Base-by-base conservation (phyloP, 352 stramenopile species). In the Phytophthora megakarya region DNA sequence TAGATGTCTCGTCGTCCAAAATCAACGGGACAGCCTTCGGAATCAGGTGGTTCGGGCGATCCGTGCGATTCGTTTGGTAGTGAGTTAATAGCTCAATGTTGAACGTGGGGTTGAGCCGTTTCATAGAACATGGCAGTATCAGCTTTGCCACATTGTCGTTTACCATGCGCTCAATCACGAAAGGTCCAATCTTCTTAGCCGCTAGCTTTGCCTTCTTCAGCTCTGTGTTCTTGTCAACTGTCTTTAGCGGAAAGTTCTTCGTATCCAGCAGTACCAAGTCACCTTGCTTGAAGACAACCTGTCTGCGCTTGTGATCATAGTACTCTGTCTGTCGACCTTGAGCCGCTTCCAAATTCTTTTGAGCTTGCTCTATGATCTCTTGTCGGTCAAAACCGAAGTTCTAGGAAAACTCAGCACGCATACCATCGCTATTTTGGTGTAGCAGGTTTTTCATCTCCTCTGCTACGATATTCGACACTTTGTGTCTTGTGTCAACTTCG, bases 51-150 rank as follows among this genome's bases (percentile, higher is more conserved):
- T n/a, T n/a, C n/a, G n/a, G n/a, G n/a, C n/a, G n/a, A n/a, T n/a
- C n/a, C n/a, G n/a, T n/a, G n/a, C n/a, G n/a, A n/a, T n/a, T n/a
- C n/a, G n/a, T n/a, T n/a, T n/a, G n/a, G n/a, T n/a, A n/a, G n/a
- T n/a, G n/a, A n/a, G n/a, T n/a, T n/a, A n/a, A n/a, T n/a, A 61
- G 25, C n/a, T 61, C 52, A 32, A 52, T 43, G 32, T 61, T 61
- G 18, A 54, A 61, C 53, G 42, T 61, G 30, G 53, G 43, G 28
- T 61, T 61, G 25, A 61, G 23, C 9, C 16, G 12, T 19, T 37
- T 38, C 43, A 54, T 42, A 6, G 26, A 40, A 15, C 15, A 3
- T 19, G 53, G 32, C n/a, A 61, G 42, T 26, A 35, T 61, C 5
- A 40, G 21, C 15, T 53, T 57, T 12, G 45, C 56, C 40, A 57